Base-by-base conservation (phyloP, 2,329 filamentous ascomycete genomes). In the Microsporum canis region DNA sequence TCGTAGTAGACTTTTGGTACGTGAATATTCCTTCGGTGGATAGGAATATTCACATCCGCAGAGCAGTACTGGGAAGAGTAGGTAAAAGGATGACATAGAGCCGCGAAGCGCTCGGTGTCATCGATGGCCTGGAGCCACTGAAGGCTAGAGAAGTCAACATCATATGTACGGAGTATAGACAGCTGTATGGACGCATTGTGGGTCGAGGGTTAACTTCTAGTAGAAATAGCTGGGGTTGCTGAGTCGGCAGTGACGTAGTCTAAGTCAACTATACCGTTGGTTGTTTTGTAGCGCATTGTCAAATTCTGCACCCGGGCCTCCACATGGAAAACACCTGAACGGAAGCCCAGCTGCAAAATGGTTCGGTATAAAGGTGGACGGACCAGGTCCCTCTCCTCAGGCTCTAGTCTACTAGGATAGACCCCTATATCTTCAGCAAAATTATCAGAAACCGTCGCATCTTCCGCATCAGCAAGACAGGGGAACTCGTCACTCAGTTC, bases 401-500 rank as follows among this genome's bases (percentile, higher is more conserved):
- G n/a, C 4, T 49, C 43, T 23, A 23, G 17, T 23, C 17, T 23
- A 23, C 17, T 23, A 23, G 17, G 17, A 23, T 23, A 23, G n/a
- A 29, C 27, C 43, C n/a, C 43, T 29, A 49, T 17, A 49, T 17
- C n/a, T 17, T 49, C 43, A n/a, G 6, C 43, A 29, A 29, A 58
- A n/a, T 43, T 53, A 23, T 36, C 41, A 10, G 31, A n/a, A n/a
- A 38, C 34, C 1, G 23, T 41, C 23, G 7, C 23, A 29, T 53
- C 39, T 1, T 47, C 60, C 0, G 23, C 39, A 53, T 74, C 71
- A 2, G 62, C 74, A 1, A 60, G 58, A 47, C 66, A 68, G 5
- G 76, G 75, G 57, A 75, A 73, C 51, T 77, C 70, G 59, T 78
- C 75, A 3, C 64, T 64, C 2, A 76, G 64, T 39, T 78, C 73